These are phyloP conservation scores for Bryum argenteum DNA, from an alignment of 225 moss, liverwort and hornwort species.

Conservation along the genomic window DNA sequence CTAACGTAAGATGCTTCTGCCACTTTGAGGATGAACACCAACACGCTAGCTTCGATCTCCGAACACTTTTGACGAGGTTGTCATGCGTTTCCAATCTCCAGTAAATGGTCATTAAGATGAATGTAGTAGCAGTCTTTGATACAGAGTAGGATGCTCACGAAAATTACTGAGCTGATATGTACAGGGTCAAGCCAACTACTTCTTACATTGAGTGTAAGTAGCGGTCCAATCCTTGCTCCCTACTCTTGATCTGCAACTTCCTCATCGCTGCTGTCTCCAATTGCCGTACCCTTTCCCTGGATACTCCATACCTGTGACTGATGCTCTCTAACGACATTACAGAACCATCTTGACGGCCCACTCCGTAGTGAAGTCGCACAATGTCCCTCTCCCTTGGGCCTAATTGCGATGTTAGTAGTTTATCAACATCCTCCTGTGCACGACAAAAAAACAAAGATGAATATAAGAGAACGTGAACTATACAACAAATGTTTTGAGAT, in stretches of 20 bases:
- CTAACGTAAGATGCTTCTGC: constrained; percentile 3
- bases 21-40: constrained; percentile 8
- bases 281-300: constrained; percentile 68
- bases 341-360: constrained; percentile 79
- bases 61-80: constrained; percentile 24
- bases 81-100: constrained; percentile 23
- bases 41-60: constrained; percentile 19
- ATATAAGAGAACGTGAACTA: neutral
- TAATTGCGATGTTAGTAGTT: constrained; percentile 78
- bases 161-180: constrained; percentile 44
- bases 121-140: constrained; percentile 23
- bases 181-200: constrained; percentile 38
- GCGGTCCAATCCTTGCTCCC: constrained; percentile 68
- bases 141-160: constrained; percentile 37
- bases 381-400: constrained; percentile 89
- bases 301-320: constrained; percentile 86
- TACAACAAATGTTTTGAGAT: neutral
- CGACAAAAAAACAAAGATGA: neutral
- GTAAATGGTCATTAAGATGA: constrained; percentile 29
- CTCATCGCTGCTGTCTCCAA: constrained; percentile 72
- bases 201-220: constrained; percentile 45
- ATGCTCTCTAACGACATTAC: constrained; percentile 92
- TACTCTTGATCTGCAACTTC: constrained; percentile 65
- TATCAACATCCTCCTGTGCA: constrained; percentile 84
- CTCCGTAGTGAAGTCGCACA: constrained; percentile 89